Evolutionary conservation across 148 eudicot species (phyloP), one percentile per base, ranked within the genome.

Genomic region (Bassia scoparia): DNA sequence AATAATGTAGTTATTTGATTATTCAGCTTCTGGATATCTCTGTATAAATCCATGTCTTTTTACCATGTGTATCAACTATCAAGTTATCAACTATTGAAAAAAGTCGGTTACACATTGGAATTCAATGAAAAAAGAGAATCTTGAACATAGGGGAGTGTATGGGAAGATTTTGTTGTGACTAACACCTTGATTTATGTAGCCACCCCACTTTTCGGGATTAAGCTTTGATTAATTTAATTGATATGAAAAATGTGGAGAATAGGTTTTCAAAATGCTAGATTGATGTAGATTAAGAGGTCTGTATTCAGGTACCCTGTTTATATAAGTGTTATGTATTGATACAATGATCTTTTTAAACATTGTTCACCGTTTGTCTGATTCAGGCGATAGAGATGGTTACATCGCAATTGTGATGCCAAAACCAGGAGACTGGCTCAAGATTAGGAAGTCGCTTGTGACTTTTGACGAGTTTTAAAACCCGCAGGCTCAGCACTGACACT

Each of bases 351-450:
- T n/a, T n/a, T n/a, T n/a, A n/a, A n/a, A n/a, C n/a, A n/a, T n/a
- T n/a, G n/a, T n/a, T n/a, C n/a, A n/a, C n/a, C n/a, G n/a, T n/a
- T n/a, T 49, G 70, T 24, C 63, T 5, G 33, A 56, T 78, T 74
- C 86, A 94, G 97, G 91, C 97, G 89, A 94, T 44, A 87, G 98
- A 81, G 98, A 94, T 61, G 98, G 98, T 74, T 94, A 87, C 61
- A 83, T 94, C 46, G 98, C 97, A 9, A 91, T 94, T 58, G 78
- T 90, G 4, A 89, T 89, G 97, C 98, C 98, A 61, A 94, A 55
- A 78, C 96, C 93, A 16, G 80, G 79, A 66, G 98, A 94, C 73
- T 94, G 98, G 98, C 86, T 84, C 31, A 91, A 94, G 80, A 69
- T 67, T 53, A 89, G 88, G 87, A 85, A 83, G 73, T 74, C 86